Conservation (phyloP, 225 moss, liverwort and hornwort genomes). For the Neckera pumila region DNA sequence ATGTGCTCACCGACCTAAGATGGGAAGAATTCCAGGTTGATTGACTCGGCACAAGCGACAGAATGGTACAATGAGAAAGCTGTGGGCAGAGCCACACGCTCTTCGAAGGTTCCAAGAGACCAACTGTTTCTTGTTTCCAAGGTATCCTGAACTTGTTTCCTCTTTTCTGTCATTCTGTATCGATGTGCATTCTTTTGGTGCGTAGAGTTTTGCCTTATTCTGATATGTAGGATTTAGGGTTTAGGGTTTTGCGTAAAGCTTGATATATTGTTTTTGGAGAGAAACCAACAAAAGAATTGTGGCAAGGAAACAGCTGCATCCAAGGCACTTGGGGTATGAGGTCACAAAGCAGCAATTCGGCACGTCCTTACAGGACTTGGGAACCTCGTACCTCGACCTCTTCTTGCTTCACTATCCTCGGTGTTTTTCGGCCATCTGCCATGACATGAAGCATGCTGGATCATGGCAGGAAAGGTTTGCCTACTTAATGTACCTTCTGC, state of each 20-base stretch:
- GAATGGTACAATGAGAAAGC: slow-evolving; percentile 43
- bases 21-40: slow-evolving; percentile 17
- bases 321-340: slow-evolving; percentile 41
- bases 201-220: too few relatives aligned
- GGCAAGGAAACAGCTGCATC: slow-evolving; percentile 26
- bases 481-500: not conserved
- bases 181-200: not conserved
- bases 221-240: not conserved
- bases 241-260: not conserved
- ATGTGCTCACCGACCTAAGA: not conserved
- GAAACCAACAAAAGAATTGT: not conserved
- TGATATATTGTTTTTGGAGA: not conserved
- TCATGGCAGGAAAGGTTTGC: slow-evolving; percentile 30
- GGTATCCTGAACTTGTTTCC: not conserved
- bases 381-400: slow-evolving; percentile 26
- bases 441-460: not conserved
- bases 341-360: slow-evolving; percentile 20
- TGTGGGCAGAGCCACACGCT: slow-evolving; percentile 22
- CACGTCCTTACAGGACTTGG: slow-evolving; percentile 24
- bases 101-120: slow-evolving; percentile 11
- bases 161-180: not conserved
- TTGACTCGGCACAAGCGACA: slow-evolving; percentile 37
- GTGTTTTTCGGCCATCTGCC: slow-evolving; percentile 30
- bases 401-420: slow-evolving; percentile 38
- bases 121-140: slow-evolving; percentile 33